Conservation (phyloP, 2,329 filamentous ascomycete species). For the Orbilia brochopaga region DNA sequence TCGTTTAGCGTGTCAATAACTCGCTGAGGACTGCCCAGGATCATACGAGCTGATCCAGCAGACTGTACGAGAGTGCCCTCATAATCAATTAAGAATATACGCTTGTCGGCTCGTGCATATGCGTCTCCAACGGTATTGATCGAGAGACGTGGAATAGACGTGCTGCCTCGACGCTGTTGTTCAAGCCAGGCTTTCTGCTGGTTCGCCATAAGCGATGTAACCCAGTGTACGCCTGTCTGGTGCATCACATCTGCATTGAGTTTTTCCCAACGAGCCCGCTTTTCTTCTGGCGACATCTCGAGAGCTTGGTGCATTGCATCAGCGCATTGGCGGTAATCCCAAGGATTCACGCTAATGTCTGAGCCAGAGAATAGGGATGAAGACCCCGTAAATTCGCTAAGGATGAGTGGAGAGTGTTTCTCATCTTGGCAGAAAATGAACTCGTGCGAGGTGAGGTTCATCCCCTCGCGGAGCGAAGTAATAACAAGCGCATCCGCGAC, state of each 20-base stretch:
- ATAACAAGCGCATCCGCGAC: slow-evolving; percentile 93
- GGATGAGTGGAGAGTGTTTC: slow-evolving; percentile 84
- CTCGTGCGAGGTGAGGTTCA: slow-evolving; percentile 96
- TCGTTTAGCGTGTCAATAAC: slow-evolving; percentile 84
- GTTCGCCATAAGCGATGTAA: slow-evolving; percentile 73
- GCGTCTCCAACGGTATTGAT: slow-evolving; percentile 68
- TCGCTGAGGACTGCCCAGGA: slow-evolving; percentile 82
- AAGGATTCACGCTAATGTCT: slow-evolving; percentile 87
- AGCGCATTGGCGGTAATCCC: slow-evolving; percentile 89
- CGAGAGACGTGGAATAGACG: slow-evolving; percentile 83
- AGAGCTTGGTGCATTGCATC: slow-evolving; percentile 83
- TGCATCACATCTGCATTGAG: slow-evolving; percentile 75
- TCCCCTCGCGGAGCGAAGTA: slow-evolving; percentile 91
- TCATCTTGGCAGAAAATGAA: slow-evolving; percentile 93
- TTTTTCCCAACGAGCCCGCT: slow-evolving; percentile 73
- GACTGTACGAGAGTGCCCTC: slow-evolving; percentile 90
- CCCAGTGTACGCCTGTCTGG: slow-evolving; percentile 86
- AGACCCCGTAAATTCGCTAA: slow-evolving; percentile 94
- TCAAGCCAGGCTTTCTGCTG: slow-evolving; percentile 80
- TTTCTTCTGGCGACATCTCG: slow-evolving; percentile 78
- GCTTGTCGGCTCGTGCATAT: slow-evolving; percentile 70
- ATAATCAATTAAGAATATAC: slow-evolving; percentile 90
- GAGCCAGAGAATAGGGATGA: slow-evolving; percentile 81
- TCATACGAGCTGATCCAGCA: slow-evolving; percentile 81
- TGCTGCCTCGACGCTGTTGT: slow-evolving; percentile 82